phyloP scores from a whole-genome alignment of 371 early-diverging fungal genomes.

The Lichtheimia corymbifera region DNA sequence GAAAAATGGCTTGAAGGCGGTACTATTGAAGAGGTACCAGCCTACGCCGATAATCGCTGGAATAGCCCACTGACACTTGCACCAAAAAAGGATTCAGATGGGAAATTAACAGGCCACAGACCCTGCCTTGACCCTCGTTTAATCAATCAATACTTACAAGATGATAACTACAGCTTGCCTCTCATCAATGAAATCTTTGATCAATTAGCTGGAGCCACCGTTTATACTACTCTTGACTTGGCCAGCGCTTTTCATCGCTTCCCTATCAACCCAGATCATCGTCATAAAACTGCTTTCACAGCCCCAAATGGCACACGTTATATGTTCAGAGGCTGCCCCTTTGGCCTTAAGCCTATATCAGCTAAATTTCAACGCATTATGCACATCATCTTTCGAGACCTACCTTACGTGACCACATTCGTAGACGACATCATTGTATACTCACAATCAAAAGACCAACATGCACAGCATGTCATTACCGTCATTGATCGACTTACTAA shows the following conservation, averaged over 20 bases:
- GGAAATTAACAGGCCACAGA: conserved; percentile 16
- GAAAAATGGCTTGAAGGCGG: conserved; percentile 8
- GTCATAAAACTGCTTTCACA: conserved; percentile 2
- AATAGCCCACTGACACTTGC: conserved; percentile 29
- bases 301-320: conserved; percentile 18
- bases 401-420: neutral
- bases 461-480: neutral
- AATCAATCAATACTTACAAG: conserved; percentile 17
- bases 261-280: conserved; percentile 18
- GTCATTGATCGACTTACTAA: conserved; percentile 16
- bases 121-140: conserved; percentile 25
- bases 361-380: conserved; percentile 25
- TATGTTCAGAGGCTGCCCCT: conserved; percentile 24
- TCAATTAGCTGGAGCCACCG: conserved; percentile 5
- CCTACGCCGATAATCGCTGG: conserved; percentile 1
- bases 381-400: conserved; percentile 1
- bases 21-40: neutral
- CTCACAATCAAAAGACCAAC: neutral
- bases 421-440: neutral
- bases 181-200: conserved; percentile 22
- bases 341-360: conserved; percentile 30
- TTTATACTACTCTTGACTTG: conserved; percentile 26
- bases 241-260: conserved; percentile 29
- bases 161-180: conserved; percentile 27
- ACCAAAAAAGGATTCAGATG: conserved; percentile 18